Conservation (phyloP, 768 basidiomycete species). For the Mycena capillaripes region DNA sequence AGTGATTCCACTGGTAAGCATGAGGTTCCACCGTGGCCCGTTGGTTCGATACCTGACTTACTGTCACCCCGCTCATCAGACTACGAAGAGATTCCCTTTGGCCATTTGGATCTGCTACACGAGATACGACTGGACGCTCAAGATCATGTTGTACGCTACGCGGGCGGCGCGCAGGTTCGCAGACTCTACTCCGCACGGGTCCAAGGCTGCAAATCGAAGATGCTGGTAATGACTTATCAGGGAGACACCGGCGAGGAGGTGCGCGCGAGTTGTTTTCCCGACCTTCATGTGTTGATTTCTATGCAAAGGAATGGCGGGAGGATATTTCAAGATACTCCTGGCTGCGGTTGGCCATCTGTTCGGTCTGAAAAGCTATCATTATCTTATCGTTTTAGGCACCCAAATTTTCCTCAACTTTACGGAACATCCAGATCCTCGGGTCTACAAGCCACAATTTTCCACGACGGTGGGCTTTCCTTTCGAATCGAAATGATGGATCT, state of each 20-base stretch:
- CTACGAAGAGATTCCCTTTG: too few relatives aligned
- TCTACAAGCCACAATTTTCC: neutral
- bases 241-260: neutral
- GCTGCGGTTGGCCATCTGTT: neutral
- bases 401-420: neutral
- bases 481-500: too few relatives aligned
- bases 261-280: neutral
- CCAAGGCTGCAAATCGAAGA: neutral
- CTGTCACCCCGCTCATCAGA: too few relatives aligned
- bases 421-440: neutral
- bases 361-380: too few relatives aligned
- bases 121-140: too few relatives aligned
- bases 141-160: too few relatives aligned
- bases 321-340: neutral
- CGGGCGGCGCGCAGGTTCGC: too few relatives aligned
- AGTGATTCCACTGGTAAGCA: too few relatives aligned
- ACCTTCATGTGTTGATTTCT: neutral
- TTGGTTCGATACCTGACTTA: too few relatives aligned
- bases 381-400: neutral
- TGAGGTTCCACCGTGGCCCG: too few relatives aligned
- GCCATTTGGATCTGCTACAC: too few relatives aligned
- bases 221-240: neutral
- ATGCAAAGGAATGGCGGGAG: neutral
- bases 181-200: too few relatives aligned
- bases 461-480: neutral